These are phyloP conservation scores for Kodamaea fungicola DNA, from an alignment of 1,139 yeast genomes.

Conservation along the genomic window DNA sequence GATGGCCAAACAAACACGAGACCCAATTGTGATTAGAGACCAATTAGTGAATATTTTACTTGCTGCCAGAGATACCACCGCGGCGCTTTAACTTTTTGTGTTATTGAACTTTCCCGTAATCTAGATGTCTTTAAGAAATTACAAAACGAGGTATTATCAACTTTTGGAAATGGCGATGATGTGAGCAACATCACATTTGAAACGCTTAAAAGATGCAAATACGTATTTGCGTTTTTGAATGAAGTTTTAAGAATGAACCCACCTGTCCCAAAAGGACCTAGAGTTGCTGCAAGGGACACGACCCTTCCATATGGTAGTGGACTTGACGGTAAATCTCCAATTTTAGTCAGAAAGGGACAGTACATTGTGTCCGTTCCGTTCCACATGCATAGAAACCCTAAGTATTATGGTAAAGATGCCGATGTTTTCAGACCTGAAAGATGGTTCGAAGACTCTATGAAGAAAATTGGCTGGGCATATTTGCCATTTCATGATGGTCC, in stretches of 20 bases:
- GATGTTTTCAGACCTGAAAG: constrained; percentile 19
- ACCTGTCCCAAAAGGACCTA: constrained; percentile 49
- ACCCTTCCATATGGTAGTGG: constrained; percentile 54
- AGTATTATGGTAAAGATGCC: constrained; percentile 18
- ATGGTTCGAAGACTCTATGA: constrained; percentile 13
- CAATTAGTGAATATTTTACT: constrained; percentile 41
- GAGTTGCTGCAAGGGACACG: constrained; percentile 43
- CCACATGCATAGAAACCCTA: constrained; percentile 2
- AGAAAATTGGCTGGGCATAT: constrained; percentile 47
- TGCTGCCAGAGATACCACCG: constrained; percentile 49
- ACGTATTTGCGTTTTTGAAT: constrained; percentile 44
- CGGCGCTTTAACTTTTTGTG: constrained; percentile 39
- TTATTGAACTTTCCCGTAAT: constrained; percentile 39
- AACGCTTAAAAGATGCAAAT: constrained; percentile 45
- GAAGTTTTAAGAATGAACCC: constrained; percentile 54
- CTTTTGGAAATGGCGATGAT: constrained; percentile 35
- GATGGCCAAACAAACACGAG: constrained; percentile 41
- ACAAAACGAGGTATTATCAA: constrained; percentile 27
- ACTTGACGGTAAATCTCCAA: constrained; percentile 35
- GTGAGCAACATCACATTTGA: constrained; percentile 42
- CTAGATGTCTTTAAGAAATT: constrained; percentile 33
- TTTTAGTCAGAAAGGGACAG: constrained; percentile 45
- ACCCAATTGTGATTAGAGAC: constrained; percentile 39
- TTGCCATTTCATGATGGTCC: constrained; percentile 62
- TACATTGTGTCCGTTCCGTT: constrained; percentile 8